Percentiles rank a stretch among this genome's conserved stretches.
Conservation (phyloP, 192 early-diverging fungal species). For the Geranomyces michiganensis region DNA sequence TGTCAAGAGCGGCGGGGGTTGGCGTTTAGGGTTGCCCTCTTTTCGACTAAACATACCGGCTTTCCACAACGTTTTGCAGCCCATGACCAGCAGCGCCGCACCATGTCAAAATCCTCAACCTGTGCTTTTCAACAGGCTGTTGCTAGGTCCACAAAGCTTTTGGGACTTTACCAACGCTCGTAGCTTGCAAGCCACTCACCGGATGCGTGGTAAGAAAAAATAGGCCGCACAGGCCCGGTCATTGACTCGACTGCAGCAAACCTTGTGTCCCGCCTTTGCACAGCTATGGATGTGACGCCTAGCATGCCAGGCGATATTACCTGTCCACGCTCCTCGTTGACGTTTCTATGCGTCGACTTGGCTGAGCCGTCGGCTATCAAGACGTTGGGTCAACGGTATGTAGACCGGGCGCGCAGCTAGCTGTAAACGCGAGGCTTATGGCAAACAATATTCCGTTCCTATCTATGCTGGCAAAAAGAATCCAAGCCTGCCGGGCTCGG, state of each 20-base stretch:
- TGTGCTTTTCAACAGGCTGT: neutral
- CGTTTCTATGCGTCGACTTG: slow-evolving; percentile 15
- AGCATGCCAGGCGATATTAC: slow-evolving; percentile 14
- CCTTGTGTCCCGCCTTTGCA: neutral
- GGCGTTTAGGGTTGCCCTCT: too few species aligned
- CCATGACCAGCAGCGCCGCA: too few species aligned
- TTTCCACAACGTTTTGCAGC: too few species aligned
- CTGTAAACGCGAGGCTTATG: too few species aligned
- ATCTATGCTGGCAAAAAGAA: neutral
- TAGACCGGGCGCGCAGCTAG: neutral
- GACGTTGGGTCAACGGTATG: slow-evolving; percentile 1
- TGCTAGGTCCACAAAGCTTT: neutral
- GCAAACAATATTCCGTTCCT: too few species aligned
- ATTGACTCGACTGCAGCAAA: neutral
- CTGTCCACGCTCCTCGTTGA: neutral
- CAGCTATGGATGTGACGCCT: neutral
- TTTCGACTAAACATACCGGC: too few species aligned
- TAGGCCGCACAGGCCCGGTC: neutral
- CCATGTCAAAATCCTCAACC: neutral
- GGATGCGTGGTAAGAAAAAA: neutral
- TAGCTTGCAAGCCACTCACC: neutral
- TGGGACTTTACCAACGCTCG: slow-evolving; percentile 6
- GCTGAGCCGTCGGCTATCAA: neutral
- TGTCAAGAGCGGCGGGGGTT: too few species aligned
- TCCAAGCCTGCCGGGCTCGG: neutral